These are phyloP conservation scores for Trichoderma atroviride DNA, from an alignment of 2,329 filamentous ascomycete genomes.

Conservation along the genomic window DNA sequence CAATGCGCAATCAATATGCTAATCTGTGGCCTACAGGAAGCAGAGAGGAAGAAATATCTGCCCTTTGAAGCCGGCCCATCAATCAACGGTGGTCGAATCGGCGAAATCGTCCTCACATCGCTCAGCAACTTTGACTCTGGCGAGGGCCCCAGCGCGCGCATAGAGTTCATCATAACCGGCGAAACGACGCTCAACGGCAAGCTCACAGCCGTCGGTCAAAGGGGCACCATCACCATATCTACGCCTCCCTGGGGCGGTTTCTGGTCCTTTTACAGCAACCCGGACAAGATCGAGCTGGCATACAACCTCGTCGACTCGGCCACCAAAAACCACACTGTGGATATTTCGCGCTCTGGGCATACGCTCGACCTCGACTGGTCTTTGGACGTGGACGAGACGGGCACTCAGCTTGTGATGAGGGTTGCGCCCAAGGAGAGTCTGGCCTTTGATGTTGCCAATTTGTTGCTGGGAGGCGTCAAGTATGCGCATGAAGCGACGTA, in stretches of 20 bases:
- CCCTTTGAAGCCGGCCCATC: not conserved
- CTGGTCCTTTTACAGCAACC: not conserved
- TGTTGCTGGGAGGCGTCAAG: not conserved
- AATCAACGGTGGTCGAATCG: not conserved
- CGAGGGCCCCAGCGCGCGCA: not conserved
- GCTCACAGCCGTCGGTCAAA: not conserved
- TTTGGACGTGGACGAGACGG: not conserved
- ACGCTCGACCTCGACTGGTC: not conserved
- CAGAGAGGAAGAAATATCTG: not conserved
- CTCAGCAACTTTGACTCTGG: constrained; percentile 4
- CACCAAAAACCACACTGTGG: not conserved
- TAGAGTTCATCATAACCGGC: not conserved
- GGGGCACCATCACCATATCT: not conserved
- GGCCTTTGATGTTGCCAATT: not conserved
- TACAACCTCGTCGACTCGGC: not conserved
- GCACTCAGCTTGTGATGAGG: not conserved
- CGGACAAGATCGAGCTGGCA: not conserved
- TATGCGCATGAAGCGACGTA: not conserved
- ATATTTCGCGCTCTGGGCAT: not conserved
- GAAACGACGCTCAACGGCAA: not conserved
- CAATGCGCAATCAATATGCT: not conserved
- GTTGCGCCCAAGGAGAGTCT: not conserved
- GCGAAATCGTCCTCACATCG: not conserved
- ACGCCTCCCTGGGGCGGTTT: not conserved
- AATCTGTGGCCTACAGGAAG: not conserved